phyloP scores from a whole-genome alignment of 176 grass and related monocot genomes.

The Triticum dicoccoides region DNA sequence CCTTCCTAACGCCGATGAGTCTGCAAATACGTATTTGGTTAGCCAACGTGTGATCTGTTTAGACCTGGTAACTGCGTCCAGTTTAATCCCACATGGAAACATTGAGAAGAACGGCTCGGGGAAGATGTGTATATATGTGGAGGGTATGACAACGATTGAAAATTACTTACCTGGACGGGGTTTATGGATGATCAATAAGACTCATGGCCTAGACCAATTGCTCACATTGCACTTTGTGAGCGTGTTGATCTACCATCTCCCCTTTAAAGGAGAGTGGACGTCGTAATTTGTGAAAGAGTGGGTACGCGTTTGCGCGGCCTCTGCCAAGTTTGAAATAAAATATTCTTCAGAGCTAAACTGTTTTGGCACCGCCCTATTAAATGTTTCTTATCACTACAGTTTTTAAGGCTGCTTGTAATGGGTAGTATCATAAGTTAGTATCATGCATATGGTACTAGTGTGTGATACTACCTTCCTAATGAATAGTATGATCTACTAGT shows the following conservation, averaged over 20 bases:
- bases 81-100: background rate
- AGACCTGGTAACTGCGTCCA: too few relatives aligned
- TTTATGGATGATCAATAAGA: conserved; percentile 15
- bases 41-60: too few relatives aligned
- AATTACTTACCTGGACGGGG: conserved; percentile 24
- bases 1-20: too few relatives aligned
- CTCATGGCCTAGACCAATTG: conserved; percentile 21
- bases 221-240: background rate
- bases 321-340: background rate
- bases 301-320: conserved; percentile 41
- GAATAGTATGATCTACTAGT: too few relatives aligned
- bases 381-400: too few relatives aligned
- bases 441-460: too few relatives aligned
- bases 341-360: too few relatives aligned
- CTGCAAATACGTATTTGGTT: too few relatives aligned
- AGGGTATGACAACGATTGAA: background rate
- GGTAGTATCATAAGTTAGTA: too few relatives aligned
- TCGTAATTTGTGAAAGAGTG: conserved; percentile 45
- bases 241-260: background rate
- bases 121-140: background rate
- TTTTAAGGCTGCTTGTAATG: too few relatives aligned
- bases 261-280: conserved; percentile 5
- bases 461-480: too few relatives aligned
- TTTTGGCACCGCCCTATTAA: too few relatives aligned
- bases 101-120: background rate